A percentile compares a stretch with the other conserved stretches of the same genome.
Evolutionary conservation across 2,329 filamentous ascomycete genomes (phyloP).

Genomic region (Sodiomyces alkalinus): DNA sequence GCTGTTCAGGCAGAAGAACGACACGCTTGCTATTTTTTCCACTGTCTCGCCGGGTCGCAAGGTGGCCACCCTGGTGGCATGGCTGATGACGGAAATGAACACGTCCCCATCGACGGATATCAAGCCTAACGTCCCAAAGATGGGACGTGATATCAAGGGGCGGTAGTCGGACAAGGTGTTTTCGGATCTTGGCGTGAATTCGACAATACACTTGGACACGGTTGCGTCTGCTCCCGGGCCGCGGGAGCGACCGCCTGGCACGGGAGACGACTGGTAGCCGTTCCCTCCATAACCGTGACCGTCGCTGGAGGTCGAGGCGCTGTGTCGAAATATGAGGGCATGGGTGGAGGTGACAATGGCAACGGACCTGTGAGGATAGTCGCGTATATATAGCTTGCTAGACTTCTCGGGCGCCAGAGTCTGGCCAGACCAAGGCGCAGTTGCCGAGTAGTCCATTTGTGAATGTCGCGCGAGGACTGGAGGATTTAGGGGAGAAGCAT

Average conservation of each 20-base stretch:
- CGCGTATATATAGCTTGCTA: slow-evolving; percentile 70
- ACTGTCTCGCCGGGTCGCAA: slow-evolving; percentile 80
- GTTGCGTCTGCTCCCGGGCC: slow-evolving; percentile 23
- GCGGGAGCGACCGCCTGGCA: slow-evolving; percentile 29
- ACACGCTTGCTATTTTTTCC: slow-evolving; percentile 71
- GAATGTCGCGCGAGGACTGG: too few relatives aligned
- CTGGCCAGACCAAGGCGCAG: too few relatives aligned
- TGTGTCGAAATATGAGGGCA: slow-evolving; percentile 74
- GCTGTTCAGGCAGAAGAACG: slow-evolving; percentile 86
- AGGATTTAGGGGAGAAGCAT: slow-evolving; percentile 2
- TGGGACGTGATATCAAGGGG: slow-evolving; percentile 54
- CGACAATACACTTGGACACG: slow-evolving; percentile 65
- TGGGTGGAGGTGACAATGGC: slow-evolving; percentile 68
- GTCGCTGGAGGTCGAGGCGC: slow-evolving; percentile 47
- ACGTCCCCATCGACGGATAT: slow-evolving; percentile 75
- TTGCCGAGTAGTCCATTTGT: slow-evolving; percentile 33
- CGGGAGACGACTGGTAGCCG: slow-evolving; percentile 37
- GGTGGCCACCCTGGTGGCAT: slow-evolving; percentile 62
- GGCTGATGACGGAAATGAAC: slow-evolving; percentile 80
- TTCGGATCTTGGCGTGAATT: slow-evolving; percentile 54
- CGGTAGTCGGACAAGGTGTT: slow-evolving; percentile 64
- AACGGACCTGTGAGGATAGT: slow-evolving; percentile 76
- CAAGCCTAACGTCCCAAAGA: slow-evolving; percentile 76
- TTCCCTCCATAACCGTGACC: slow-evolving; percentile 22
- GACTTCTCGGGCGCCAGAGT: slow-evolving; percentile 40